Evolutionary conservation across 1,139 yeast genomes (phyloP), one percentile per base, ranked within the genome.

Genomic region (Barnettozyma hawaiiensis): DNA sequence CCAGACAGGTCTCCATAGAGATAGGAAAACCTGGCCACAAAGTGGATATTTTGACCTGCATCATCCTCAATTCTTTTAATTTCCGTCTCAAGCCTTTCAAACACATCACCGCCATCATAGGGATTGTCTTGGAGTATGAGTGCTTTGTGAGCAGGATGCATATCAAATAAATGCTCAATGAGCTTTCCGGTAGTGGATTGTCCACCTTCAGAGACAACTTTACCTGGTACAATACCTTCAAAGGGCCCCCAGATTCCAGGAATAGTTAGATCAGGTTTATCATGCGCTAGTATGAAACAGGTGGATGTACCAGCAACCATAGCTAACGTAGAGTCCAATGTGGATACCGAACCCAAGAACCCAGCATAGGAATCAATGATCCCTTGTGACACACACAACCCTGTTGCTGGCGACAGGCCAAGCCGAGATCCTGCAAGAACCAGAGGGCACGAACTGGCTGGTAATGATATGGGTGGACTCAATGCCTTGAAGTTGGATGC

Each of bases 281-380:
- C 41, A 4, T 62, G 57, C 1, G 69, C 65, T 9, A 69, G 52
- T 4, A 78, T 51, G 47, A 67, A 76, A 48, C 84, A 78, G 0
- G 82, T 76, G 6, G 81, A 76, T 0, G 83, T 78, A 0, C 83
- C 83, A 1, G 82, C 83, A 9, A 76, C 71, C 73, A 76, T 69
- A 2, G 75, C 64, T 16, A 76, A 49, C 8, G 63, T 53, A 9
- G 49, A 44, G 12, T 49, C 49, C 0, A 59, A 47, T 6, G 19
- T 9, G n/a, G 37, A 5, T 43, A 26, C 24, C 49, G 23, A 9
- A 55, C 48, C 49, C 58, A 47, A 1, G 71, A 63, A 2, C 2
- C 80, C 76, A 1, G 77, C 73, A 50, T 78, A 77, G 42, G 82
- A 74, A 52, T 78, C 83, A 33, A 77, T 76, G 37, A 76, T 69